Conservation (phyloP, 2,329 filamentous ascomycete species). For the Pseudogymnoascus verrucosus region DNA sequence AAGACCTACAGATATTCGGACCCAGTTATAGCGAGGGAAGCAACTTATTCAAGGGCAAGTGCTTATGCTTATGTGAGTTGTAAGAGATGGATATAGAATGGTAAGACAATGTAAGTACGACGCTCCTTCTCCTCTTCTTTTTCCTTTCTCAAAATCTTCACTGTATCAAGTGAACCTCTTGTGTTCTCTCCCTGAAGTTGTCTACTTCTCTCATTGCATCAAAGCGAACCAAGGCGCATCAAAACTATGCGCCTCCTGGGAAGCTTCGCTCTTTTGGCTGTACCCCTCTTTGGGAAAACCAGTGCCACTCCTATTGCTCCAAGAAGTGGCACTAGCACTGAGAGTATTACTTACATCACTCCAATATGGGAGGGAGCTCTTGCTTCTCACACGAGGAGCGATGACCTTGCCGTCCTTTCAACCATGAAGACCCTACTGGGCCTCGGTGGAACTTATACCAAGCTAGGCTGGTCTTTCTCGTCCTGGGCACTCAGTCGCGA, state of each 20-base stretch:
- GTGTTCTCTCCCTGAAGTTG: neutral
- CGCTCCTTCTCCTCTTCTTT: neutral
- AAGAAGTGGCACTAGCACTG: constrained; percentile 12
- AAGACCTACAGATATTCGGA: neutral
- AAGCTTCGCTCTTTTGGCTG: neutral
- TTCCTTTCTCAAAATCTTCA: neutral
- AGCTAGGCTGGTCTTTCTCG: constrained; percentile 17
- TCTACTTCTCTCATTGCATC: neutral
- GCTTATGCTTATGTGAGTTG: neutral
- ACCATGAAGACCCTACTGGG: constrained; percentile 13
- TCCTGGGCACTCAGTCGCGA: constrained; percentile 17
- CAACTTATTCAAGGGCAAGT: neutral
- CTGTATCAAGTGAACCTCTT: neutral
- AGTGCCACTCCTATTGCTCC: neutral
- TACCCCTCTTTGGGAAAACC: neutral
- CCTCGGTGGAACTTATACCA: constrained; percentile 12
- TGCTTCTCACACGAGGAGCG: constrained; percentile 9
- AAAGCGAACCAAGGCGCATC: neutral
- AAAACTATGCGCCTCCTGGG: neutral
- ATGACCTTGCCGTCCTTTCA: constrained; percentile 13
- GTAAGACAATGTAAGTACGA: constrained; percentile 1
- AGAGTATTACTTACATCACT: constrained; percentile 14
- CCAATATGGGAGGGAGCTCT: constrained; percentile 17
- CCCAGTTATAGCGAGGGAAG: neutral
- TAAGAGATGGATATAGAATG: neutral